Percentiles rank a stretch among this genome's conserved stretches.
Conservation (phyloP, 495 filamentous ascomycete species). For the Aspergillus ostianus region DNA sequence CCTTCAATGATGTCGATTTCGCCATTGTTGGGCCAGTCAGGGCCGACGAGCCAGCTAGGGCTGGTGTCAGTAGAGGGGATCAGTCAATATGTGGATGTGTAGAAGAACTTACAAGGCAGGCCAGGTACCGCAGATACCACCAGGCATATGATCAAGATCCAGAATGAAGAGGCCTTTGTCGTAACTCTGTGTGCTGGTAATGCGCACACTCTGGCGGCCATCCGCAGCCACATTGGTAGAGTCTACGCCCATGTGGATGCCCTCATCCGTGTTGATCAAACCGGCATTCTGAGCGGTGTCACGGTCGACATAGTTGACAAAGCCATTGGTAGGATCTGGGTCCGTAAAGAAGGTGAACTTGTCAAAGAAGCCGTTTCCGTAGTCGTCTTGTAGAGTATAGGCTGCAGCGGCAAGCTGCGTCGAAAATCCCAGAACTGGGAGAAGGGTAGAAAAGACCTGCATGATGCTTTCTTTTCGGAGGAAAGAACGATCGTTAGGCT, state of each 20-base stretch:
- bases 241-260: slow-evolving; percentile 45
- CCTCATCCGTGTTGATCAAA: slow-evolving; percentile 50
- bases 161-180: slow-evolving; percentile 59
- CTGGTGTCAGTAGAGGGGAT: slow-evolving; percentile 10
- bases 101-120: slow-evolving; percentile 56
- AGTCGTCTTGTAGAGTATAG: slow-evolving; percentile 51
- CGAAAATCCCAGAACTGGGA: slow-evolving; percentile 39
- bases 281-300: slow-evolving; percentile 47
- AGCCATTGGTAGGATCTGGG: slow-evolving; percentile 66
- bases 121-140: slow-evolving; percentile 56
- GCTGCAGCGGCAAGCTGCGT: slow-evolving; percentile 41
- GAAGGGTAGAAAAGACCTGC: slow-evolving; percentile 39
- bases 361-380: slow-evolving; percentile 49
- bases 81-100: not conserved
- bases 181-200: slow-evolving; percentile 53
- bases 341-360: slow-evolving; percentile 50
- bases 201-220: slow-evolving; percentile 56
- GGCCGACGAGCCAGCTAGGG: slow-evolving; percentile 50
- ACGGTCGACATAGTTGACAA: slow-evolving; percentile 60
- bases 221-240: slow-evolving; percentile 32
- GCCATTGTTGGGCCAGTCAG: slow-evolving; percentile 65
- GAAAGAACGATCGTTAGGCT: no score
- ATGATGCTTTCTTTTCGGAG: slow-evolving; percentile 26
- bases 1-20: slow-evolving; percentile 77
- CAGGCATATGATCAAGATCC: slow-evolving; percentile 59